phyloP scores from a whole-genome alignment of 129 eudicot genomes.

The Flaveria robusta region DNA sequence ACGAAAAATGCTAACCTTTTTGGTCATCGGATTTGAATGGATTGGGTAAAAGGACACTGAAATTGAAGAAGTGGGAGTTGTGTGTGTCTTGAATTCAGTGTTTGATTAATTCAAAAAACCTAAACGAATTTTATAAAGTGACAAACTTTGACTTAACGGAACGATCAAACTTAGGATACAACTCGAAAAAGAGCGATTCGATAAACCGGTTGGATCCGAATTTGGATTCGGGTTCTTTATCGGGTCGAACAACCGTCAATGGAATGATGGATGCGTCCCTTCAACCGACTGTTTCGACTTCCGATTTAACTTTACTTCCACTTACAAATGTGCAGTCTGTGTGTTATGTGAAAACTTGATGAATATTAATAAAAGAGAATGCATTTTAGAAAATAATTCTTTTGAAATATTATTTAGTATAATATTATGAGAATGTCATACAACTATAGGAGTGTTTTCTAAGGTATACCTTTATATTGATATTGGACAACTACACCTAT shows the following conservation, averaged over 20 bases:
- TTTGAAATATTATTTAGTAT: no score
- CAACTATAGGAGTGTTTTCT: no score
- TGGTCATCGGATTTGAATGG: conserved; percentile 19
- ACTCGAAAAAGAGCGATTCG: conserved; percentile 26
- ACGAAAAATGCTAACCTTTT: conserved; percentile 27
- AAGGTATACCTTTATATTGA: no score
- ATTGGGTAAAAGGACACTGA: conserved; percentile 11
- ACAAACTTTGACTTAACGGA: conserved; percentile 17
- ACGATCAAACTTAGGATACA: conserved; percentile 29
- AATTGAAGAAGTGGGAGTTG: conserved; percentile 22
- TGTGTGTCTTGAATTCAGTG: conserved; percentile 6
- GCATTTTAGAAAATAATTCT: no score
- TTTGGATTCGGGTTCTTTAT: conserved; percentile 7
- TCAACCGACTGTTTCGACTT: conserved; percentile 38
- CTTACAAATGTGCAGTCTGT: no score
- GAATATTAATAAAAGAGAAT: no score
- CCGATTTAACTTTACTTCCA: no score
- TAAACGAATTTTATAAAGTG: conserved; percentile 5
- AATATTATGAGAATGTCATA: no score
- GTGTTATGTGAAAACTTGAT: no score
- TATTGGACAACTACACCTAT: no score
- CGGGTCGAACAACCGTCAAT: no score
- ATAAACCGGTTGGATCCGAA: conserved; percentile 41
- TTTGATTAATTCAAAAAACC: conserved; percentile 1
- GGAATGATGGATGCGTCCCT: conserved; percentile 48